Conservation (phyloP, 2,329 filamentous ascomycete species). For the Lecanosticta acicola region DNA sequence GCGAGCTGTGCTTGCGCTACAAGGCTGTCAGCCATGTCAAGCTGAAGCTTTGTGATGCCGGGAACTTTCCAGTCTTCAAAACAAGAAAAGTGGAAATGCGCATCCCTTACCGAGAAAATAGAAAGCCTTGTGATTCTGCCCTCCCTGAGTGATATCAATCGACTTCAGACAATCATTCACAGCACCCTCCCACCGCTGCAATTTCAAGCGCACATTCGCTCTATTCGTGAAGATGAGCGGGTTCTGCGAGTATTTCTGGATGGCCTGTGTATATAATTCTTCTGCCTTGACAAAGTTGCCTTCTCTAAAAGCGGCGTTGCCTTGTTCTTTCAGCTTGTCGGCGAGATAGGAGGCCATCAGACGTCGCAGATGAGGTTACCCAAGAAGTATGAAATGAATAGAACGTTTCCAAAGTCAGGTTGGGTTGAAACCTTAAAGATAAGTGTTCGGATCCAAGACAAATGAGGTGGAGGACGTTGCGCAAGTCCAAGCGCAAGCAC, state of each 20-base stretch:
- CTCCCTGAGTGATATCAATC: slow-evolving; percentile 56
- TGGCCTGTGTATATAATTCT: slow-evolving; percentile 63
- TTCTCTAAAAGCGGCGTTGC: slow-evolving; percentile 60
- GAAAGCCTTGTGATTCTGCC: slow-evolving; percentile 59
- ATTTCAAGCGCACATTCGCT: slow-evolving; percentile 72
- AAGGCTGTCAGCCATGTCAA: not conserved
- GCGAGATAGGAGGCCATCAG: slow-evolving; percentile 33
- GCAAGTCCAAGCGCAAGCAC: not conserved
- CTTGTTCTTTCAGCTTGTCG: slow-evolving; percentile 47
- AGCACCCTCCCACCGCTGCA: slow-evolving; percentile 66
- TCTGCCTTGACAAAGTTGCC: slow-evolving; percentile 64
- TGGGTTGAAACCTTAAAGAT: not conserved
- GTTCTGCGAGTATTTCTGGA: slow-evolving; percentile 72
- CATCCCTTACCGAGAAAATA: slow-evolving; percentile 59
- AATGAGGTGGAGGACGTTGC: not conserved
- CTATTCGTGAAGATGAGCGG: slow-evolving; percentile 83
- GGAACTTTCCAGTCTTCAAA: not conserved
- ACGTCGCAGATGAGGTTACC: not conserved
- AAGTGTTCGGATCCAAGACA: not conserved
- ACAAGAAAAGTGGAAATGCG: not conserved
- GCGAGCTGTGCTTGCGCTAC: slow-evolving; percentile 71
- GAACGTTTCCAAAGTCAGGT: not conserved
- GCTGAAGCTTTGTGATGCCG: too few relatives aligned
- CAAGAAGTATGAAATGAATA: not conserved
- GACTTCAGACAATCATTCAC: slow-evolving; percentile 72